phyloP scores from a whole-genome alignment of 352 stramenopile genomes.

The Phytopythium aichiense region DNA sequence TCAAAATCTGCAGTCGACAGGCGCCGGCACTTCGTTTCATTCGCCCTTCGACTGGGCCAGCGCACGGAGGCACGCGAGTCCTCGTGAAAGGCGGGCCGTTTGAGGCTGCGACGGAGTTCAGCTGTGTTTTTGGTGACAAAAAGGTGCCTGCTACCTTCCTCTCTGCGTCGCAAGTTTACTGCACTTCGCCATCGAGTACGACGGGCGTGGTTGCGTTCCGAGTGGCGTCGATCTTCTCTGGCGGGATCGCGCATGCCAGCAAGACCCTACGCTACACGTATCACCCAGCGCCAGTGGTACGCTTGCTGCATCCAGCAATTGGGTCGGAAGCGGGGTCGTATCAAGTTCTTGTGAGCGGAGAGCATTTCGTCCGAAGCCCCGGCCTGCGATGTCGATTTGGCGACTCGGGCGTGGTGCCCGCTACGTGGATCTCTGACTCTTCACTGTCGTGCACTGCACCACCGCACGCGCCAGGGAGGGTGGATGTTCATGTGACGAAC shows the following conservation, averaged over 20 bases:
- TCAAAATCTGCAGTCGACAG: background rate
- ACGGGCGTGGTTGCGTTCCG: constrained; percentile 19
- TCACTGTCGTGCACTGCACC: constrained; percentile 28
- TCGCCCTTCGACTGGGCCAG: constrained; percentile 26
- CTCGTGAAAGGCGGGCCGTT: constrained; percentile 30
- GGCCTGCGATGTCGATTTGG: constrained; percentile 43
- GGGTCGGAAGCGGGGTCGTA: constrained; percentile 30
- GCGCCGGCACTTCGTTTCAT: constrained; percentile 20
- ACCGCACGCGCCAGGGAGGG: constrained; percentile 19
- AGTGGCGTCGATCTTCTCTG: constrained; percentile 3
- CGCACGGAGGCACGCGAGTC: constrained; percentile 32
- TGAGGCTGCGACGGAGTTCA: constrained; percentile 12
- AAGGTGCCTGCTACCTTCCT: constrained; percentile 18
- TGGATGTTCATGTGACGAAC: constrained; percentile 45
- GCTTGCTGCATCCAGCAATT: constrained; percentile 13
- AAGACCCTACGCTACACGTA: constrained; percentile 19
- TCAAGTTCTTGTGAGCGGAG: constrained; percentile 21
- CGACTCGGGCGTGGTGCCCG: constrained; percentile 20
- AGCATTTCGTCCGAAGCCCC: constrained; percentile 28
- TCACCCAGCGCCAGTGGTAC: constrained; percentile 11
- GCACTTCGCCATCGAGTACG: constrained; percentile 20
- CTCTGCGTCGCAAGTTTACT: constrained; percentile 26
- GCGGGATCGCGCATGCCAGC: background rate
- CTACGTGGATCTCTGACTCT: constrained; percentile 28
- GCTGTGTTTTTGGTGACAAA: constrained; percentile 23